Evolutionary conservation across 2,329 filamentous ascomycete genomes (phyloP), one percentile per base, ranked within the genome.

Genomic region (Venturia pyrina): DNA sequence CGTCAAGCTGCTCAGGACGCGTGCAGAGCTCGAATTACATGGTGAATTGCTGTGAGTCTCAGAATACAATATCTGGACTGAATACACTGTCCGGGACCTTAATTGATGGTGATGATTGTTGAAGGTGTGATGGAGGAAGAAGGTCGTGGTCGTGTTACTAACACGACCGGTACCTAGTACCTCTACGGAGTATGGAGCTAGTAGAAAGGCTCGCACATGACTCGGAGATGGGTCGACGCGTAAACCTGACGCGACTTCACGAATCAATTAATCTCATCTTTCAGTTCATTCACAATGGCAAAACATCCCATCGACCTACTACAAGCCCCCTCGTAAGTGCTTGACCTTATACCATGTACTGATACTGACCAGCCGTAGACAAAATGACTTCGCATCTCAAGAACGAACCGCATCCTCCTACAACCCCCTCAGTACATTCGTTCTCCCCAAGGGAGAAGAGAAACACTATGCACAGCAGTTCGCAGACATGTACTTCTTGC

Each of bases 401-500:
- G 28, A 57, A 40, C 63, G 63, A 48, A 59, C 32, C 48, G 32
- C 63, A 11, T 87, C 85, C 3, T 71, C 77, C 65, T 98, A 97
- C 80, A 88, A 86, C 66, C 87, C 93, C 0, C 82, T 96, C 37
- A 79, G 86, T 65, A 89, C 87, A 8, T 98, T 92, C 76, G 80
- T 80, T 62, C 85, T 98, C 11, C 84, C 89, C 32, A 88, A 81
- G 69, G 84, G 83, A 34, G 76, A 81, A 53, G 78, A 81, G 44
- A 81, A 82, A 68, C 89, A 92, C 65, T 99, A 98, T 76, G 83
- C 93, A 75, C 95, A 98, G 76, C 95, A 99, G 78, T 99, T 90
- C 83, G 91, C 89, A 68, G 95, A 99, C 77, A 93, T 98, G 86
- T 99, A 99, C 82, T 99, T 97, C 75, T 76, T 97, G 71, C 89